Conservation (phyloP, 2,329 filamentous ascomycete genomes). For the Colletotrichum horii region DNA sequence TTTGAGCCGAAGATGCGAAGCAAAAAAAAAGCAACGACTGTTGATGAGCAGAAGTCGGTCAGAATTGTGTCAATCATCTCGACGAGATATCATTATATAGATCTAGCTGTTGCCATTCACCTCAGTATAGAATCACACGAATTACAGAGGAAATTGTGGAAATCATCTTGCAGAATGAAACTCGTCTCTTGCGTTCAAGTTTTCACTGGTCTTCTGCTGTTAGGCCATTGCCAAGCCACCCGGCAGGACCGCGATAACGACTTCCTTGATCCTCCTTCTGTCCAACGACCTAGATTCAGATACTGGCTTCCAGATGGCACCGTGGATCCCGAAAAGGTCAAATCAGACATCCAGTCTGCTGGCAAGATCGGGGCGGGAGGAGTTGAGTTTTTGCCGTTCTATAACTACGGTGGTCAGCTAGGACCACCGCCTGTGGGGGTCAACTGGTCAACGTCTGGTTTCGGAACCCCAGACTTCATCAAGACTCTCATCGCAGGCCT, state of each 20-base stretch:
- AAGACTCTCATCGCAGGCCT: conserved; percentile 6
- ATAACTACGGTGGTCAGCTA: conserved; percentile 26
- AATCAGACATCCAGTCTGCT: conserved; percentile 23
- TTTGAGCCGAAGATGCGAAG: background rate
- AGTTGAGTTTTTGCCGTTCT: conserved; percentile 29
- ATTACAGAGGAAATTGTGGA: background rate
- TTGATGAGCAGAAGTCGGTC: background rate
- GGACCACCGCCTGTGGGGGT: conserved; percentile 20
- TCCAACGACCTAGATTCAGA: conserved; percentile 24
- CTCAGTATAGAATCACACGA: background rate
- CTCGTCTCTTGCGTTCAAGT: background rate
- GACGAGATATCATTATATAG: background rate
- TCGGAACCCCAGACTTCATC: conserved; percentile 36
- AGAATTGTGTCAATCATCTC: background rate
- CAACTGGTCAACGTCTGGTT: conserved; percentile 43
- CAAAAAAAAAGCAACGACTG: background rate
- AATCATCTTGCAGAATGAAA: background rate
- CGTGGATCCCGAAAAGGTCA: conserved; percentile 19
- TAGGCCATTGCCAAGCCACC: background rate
- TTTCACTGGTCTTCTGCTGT: background rate
- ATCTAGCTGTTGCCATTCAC: background rate
- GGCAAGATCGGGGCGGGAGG: conserved; percentile 26
- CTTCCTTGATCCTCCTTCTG: conserved; percentile 54
- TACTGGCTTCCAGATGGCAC: conserved; percentile 32
- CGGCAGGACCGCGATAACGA: background rate